Evolutionary conservation across 2,329 filamentous ascomycete genomes (phyloP), one percentile per base, ranked within the genome.

Genomic region (Trichoderma afroharzianum): DNA sequence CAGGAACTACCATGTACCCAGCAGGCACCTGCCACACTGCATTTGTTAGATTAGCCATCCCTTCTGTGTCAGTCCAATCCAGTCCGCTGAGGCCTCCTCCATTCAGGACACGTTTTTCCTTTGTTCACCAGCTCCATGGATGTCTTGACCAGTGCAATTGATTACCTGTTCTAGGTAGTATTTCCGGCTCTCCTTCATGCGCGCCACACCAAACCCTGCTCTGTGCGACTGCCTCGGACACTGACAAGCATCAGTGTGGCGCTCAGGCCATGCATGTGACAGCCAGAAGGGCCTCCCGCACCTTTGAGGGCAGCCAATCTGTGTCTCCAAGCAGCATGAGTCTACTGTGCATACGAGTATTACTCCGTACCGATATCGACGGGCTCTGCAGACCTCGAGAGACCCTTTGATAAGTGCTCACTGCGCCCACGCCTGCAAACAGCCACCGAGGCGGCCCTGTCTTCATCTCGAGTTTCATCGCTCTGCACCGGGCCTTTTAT

Each of bases 401-500:
- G 39, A 36, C 33, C 53, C 64, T 43, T 39, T 30, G 33, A 47
- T 33, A 43, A 9, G 26, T 28, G 66, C 36, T 28, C 55, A 43
- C 33, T 26, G 33, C 33, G 28, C 30, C 64, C 64, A 47, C 36
- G 64, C 33, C 64, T 24, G 55, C 26, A 30, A 59, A 21, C n/a
- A 50, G 64, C 66, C 39, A 28, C 68, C 55, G 55, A 39, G 26
- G 63, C 26, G 61, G 63, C 69, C 58, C 57, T 32, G 66, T 26
- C 36, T n/a, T 68, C 66, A 61, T 61, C 66, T 68, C 66, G 58
- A 68, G 32, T 66, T 62, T 68, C 70, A 55, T 73, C 73, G 74
- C 63, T 72, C 74, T 74, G 72, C 74, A 64, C 76, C 72, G 72
- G 73, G 68, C 66, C 68, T 68, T 67, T 74, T 26, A 28, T 68